These are phyloP conservation scores for Castanea crenata DNA, from an alignment of 306 rosid genomes.

Conservation along the genomic window DNA sequence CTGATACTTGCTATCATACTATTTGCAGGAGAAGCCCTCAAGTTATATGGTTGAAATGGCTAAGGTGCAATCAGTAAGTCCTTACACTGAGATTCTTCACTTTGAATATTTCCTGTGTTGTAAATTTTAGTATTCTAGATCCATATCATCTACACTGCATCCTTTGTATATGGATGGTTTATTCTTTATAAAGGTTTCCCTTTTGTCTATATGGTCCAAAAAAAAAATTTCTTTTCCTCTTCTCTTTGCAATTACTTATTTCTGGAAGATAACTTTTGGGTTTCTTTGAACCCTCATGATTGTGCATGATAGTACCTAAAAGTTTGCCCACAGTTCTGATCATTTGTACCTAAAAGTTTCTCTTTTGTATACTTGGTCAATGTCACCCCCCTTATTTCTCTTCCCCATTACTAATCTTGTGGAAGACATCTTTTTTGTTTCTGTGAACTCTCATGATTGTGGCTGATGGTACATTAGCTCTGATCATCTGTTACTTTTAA, in stretches of 20 bases:
- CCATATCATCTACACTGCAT: background rate
- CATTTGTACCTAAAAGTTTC: background rate
- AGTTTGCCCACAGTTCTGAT: background rate
- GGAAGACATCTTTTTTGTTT: too few species aligned
- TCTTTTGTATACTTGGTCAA: background rate
- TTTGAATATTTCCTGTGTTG: slow-evolving; percentile 12
- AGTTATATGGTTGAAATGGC: slow-evolving; percentile 87
- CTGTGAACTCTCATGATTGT: too few species aligned
- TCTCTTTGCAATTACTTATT: background rate
- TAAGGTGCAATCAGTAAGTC: slow-evolving; percentile 67
- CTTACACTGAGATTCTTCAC: slow-evolving; percentile 15
- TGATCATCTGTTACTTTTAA: background rate
- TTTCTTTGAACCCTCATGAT: background rate
- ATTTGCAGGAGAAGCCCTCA: slow-evolving; percentile 72
- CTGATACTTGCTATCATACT: slow-evolving; percentile 24
- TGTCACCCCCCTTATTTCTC: background rate
- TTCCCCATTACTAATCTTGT: too few species aligned
- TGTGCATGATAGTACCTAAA: background rate
- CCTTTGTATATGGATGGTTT: background rate
- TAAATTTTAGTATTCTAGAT: background rate
- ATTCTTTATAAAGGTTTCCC: background rate
- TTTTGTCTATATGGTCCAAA: background rate
- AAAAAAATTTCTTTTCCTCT: background rate
- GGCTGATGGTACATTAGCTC: too few species aligned
- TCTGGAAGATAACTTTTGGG: background rate